phyloP scores from a whole-genome alignment of 2,329 filamentous ascomycete species.

The Alternaria consortialis region DNA sequence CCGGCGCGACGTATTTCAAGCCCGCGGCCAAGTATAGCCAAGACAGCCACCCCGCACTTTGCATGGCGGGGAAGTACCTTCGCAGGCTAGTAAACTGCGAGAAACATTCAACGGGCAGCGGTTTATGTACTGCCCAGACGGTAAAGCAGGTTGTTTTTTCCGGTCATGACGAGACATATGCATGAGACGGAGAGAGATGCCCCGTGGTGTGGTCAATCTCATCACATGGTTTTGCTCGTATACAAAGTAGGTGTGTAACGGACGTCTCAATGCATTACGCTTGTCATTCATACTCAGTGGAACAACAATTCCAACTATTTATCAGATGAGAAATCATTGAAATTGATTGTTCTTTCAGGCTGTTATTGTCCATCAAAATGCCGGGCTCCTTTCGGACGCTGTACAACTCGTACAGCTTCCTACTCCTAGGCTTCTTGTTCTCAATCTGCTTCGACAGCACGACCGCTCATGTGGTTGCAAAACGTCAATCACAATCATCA shows the following conservation, averaged over 20 bases:
- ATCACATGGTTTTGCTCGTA: not conserved
- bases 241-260: slow-evolving; percentile 10
- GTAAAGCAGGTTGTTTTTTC: slow-evolving; percentile 15
- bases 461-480: slow-evolving; percentile 16
- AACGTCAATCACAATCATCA: slow-evolving; percentile 1
- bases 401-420: slow-evolving; percentile 12
- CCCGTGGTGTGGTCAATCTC: not conserved
- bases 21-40: slow-evolving; percentile 23
- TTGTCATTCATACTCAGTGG: not conserved
- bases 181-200: slow-evolving; percentile 11
- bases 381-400: slow-evolving; percentile 4
- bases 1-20: slow-evolving; percentile 4
- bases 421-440: slow-evolving; percentile 23
- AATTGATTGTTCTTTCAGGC: not conserved
- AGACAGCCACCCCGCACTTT: slow-evolving; percentile 35
- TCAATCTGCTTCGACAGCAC: slow-evolving; percentile 10
- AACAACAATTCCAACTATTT: slow-evolving; percentile 1
- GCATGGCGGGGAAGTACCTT: slow-evolving; percentile 25
- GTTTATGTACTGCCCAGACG: slow-evolving; percentile 18
- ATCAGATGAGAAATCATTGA: slow-evolving; percentile 9
- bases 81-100: slow-evolving; percentile 3
- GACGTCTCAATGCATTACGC: not conserved
- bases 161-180: slow-evolving; percentile 9
- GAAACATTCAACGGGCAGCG: slow-evolving; percentile 8
- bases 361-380: slow-evolving; percentile 4